These are phyloP conservation scores for Oehlia diaphana DNA, from an alignment of 192 early-diverging fungal genomes.

Conservation along the genomic window DNA sequence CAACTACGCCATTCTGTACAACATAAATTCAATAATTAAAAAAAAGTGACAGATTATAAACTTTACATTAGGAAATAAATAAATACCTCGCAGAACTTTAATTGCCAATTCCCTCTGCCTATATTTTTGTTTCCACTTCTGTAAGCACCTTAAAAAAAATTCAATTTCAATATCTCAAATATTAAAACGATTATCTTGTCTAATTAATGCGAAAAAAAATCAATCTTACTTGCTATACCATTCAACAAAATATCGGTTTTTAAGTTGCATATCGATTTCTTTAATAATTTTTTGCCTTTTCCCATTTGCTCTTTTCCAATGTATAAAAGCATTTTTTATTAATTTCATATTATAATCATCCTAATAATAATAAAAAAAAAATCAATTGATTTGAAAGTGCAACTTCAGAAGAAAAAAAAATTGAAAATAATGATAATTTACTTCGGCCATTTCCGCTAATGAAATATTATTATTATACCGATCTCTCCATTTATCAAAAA, in stretches of 20 bases:
- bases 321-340: neutral
- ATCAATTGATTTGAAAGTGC: neutral
- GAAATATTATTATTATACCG: conserved; percentile 18
- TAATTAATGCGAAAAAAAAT: neutral
- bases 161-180: neutral
- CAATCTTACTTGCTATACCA: conserved; percentile 15
- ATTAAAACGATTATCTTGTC: neutral
- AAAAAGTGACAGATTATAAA: neutral
- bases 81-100: conserved; percentile 9
- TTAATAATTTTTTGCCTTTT: neutral
- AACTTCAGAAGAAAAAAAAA: neutral
- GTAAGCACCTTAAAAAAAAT: neutral
- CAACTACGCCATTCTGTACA: conserved; percentile 2
- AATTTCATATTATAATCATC: conserved; percentile 24
- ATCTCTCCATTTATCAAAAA: conserved; percentile 18
- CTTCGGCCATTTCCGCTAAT: conserved; percentile 20
- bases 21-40: neutral
- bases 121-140: neutral
- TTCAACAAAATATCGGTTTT: conserved; percentile 9
- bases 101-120: neutral
- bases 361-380: neutral
- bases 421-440: neutral
- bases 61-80: neutral
- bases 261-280: neutral
- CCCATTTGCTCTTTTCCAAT: neutral